Evolutionary conservation across 1,284 basidiomycete species (phyloP), one percentile per base, ranked within the genome.

Genomic region (Apiotrichum laibachii): DNA sequence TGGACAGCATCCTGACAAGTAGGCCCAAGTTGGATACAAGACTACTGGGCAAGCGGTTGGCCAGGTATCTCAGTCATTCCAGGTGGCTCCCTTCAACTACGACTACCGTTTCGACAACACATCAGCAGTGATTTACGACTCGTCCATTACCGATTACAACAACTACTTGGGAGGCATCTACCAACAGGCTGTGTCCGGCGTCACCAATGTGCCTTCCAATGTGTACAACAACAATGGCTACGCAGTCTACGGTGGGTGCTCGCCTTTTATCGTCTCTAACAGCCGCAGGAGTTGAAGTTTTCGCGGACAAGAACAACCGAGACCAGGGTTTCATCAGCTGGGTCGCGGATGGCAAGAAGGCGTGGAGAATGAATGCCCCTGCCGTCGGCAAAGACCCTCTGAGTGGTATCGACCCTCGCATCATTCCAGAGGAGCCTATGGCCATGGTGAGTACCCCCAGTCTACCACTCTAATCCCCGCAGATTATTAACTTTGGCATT

Each of bases 351-450:
- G 82, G 79, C 61, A 78, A 85, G 67, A 78, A 82, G 55, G 84
- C 85, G 35, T 98, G 90, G 91, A 89, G 86, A 2, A 68, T 97
- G 55, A 83, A 85, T 39, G 82, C 84, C 18, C 75, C 53, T 55
- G 92, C 88, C 5, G 83, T 95, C 80, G 86, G 79, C 8, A 82
- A 87, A 0, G 89, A 96, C 72, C 54, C 80, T 85, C 86, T 4
- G n/a, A n/a, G n/a, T n/a, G 80, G 90, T 65, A 91, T 96, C 57
- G 80, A 85, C 2, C 82, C 84, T 37, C 81, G 94, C 44, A 84
- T 86, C 2, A 82, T 97, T 26, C 85, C 92, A 0, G 85, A 89
- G 69, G 92, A 93, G 73, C 90, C 91, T 6, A 86, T 93, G 88
- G 85, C 70, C 7, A 70, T 77, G 69, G 73, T 76, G 42, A 51